These are phyloP conservation scores for Penicillium subrubescens DNA, from an alignment of 495 filamentous ascomycete genomes.

Conservation along the genomic window DNA sequence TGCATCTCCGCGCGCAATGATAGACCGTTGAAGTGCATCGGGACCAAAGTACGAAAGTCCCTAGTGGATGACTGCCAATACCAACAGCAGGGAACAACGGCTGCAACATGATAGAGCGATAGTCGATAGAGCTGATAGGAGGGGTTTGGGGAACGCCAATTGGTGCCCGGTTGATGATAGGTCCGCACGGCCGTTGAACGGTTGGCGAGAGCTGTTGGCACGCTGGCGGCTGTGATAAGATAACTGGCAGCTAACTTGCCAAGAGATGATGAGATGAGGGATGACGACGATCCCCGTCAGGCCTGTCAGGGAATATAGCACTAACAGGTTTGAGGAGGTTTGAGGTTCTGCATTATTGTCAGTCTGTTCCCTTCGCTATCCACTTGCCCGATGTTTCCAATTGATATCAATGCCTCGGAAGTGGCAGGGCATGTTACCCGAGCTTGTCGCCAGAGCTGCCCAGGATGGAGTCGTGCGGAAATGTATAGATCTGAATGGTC, in stretches of 20 bases:
- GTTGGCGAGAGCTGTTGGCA: background rate
- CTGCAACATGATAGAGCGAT: conserved; percentile 1
- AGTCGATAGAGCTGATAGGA: background rate
- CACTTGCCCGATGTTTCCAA: background rate
- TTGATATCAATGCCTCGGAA: background rate
- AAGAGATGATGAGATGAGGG: background rate
- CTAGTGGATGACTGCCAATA: too few relatives aligned
- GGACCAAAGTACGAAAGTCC: background rate
- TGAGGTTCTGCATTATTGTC: background rate
- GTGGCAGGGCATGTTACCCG: background rate
- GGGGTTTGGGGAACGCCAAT: conserved; percentile 1
- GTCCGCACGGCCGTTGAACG: conserved; percentile 5
- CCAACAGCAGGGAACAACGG: background rate
- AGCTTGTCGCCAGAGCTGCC: background rate
- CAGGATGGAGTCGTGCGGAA: background rate
- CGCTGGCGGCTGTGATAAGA: conserved; percentile 6
- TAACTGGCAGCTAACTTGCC: background rate
- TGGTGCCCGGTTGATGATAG: conserved; percentile 15
- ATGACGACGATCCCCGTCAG: background rate
- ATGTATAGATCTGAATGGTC: conserved; percentile 8
- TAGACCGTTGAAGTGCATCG: conserved; percentile 14
- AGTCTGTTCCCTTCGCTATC: background rate
- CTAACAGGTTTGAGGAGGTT: background rate
- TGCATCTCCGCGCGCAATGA: conserved; percentile 12
- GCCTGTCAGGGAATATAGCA: background rate